A percentile compares a stretch with the other conserved stretches of the same genome.
Evolutionary conservation across 2,329 filamentous ascomycete species (phyloP).

Genomic region (Fusarium tuaranense): DNA sequence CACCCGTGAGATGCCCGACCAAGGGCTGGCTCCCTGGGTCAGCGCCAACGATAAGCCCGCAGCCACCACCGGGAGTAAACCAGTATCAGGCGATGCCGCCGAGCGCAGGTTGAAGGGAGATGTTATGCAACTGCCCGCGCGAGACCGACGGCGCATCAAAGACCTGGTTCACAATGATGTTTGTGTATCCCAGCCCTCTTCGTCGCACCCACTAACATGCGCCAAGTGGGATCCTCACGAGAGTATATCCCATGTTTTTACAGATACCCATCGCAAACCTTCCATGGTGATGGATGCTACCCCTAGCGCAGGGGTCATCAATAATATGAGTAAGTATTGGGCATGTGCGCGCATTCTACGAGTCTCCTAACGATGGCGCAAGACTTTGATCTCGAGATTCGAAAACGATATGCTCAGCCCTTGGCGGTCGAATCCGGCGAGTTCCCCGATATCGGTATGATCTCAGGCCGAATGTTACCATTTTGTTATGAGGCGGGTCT

Average conservation of each 20-base stretch:
- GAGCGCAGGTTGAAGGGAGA: constrained; percentile 75
- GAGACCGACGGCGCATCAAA: constrained; percentile 75
- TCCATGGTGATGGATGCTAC: constrained; percentile 69
- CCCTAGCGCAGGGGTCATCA: constrained; percentile 79
- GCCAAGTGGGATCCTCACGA: constrained; percentile 67
- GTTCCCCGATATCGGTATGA: constrained; percentile 73
- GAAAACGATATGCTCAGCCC: constrained; percentile 73
- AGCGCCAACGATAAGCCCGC: constrained; percentile 77
- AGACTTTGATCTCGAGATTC: constrained; percentile 76
- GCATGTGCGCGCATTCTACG: not conserved
- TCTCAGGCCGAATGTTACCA: constrained; percentile 74
- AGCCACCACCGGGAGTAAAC: constrained; percentile 68
- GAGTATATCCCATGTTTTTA: constrained; percentile 63
- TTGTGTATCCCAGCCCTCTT: constrained; percentile 43
- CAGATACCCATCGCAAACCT: constrained; percentile 61
- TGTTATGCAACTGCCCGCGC: constrained; percentile 76
- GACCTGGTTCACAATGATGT: constrained; percentile 73
- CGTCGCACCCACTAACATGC: constrained; percentile 31
- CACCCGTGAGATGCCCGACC: constrained; percentile 75
- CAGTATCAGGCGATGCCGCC: constrained; percentile 72
- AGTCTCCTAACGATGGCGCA: constrained; percentile 33
- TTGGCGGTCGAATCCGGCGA: constrained; percentile 76
- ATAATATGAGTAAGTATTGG: constrained; percentile 77
- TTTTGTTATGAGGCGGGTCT: constrained; percentile 76
- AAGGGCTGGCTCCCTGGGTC: constrained; percentile 76